phyloP scores from a whole-genome alignment of 2,329 filamentous ascomycete genomes.

The Nakataea oryzae region DNA sequence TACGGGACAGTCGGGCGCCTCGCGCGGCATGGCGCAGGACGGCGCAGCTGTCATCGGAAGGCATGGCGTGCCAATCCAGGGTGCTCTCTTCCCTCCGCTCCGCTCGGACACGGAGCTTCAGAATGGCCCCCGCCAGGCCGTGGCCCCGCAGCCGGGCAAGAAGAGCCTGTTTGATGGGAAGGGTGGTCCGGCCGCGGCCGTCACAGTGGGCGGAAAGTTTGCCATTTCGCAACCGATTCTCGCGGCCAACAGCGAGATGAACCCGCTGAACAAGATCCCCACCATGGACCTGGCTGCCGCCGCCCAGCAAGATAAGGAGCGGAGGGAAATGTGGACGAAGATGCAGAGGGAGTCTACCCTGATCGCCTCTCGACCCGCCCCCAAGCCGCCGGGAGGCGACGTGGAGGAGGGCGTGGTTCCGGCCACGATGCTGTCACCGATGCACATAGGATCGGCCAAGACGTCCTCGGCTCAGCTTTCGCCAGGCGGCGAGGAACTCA shows the following conservation, averaged over 20 bases:
- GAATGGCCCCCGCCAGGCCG: neutral
- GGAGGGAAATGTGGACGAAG: constrained; percentile 15
- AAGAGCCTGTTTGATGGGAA: constrained; percentile 16
- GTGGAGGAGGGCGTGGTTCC: constrained; percentile 18
- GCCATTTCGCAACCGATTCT: constrained; percentile 41
- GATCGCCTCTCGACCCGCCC: constrained; percentile 23
- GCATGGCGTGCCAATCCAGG: constrained; percentile 27
- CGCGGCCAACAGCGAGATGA: constrained; percentile 22
- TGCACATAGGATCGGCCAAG: constrained; percentile 19
- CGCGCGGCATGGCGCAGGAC: neutral
- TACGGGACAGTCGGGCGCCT: neutral
- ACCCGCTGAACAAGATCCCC: constrained; percentile 31
- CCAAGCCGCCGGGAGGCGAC: constrained; percentile 21
- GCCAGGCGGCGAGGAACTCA: constrained; percentile 36
- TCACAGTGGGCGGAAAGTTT: constrained; percentile 24
- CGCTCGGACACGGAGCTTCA: constrained; percentile 17
- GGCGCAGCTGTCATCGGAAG: constrained; percentile 19
- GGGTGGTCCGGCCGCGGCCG: constrained; percentile 13
- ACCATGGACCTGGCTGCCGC: constrained; percentile 41
- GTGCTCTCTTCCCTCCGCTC: constrained; percentile 30
- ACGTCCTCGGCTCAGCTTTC: constrained; percentile 40
- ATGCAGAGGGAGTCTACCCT: constrained; percentile 19
- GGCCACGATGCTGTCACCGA: constrained; percentile 15
- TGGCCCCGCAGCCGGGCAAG: constrained; percentile 11
- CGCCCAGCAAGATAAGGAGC: constrained; percentile 32